A percentile compares a stretch with the other conserved stretches of the same genome.
These are phyloP conservation scores for Beta corolliflora DNA, from an alignment of 179 eudicot species.

Conservation along the genomic window DNA sequence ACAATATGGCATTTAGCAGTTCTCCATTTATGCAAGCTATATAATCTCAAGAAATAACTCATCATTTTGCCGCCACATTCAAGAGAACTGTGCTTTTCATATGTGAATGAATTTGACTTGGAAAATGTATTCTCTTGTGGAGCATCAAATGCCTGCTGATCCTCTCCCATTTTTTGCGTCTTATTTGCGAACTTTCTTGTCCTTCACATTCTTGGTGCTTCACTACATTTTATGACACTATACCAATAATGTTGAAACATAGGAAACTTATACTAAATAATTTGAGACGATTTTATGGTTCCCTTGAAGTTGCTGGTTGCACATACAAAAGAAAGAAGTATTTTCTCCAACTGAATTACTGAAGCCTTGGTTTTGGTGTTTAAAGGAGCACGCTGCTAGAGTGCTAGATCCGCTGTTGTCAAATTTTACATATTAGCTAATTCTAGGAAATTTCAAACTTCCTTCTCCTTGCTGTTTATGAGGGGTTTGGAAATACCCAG, in stretches of 20 bases:
- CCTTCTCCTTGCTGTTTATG: not conserved
- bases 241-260: not conserved
- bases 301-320: not conserved
- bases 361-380: not conserved
- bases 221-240: not conserved
- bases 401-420: not conserved
- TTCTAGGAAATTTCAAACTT: not conserved
- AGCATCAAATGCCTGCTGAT: constrained; percentile 4
- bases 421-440: not conserved
- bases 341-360: too few relatives aligned
- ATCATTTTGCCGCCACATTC: not conserved
- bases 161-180: not conserved
- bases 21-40: not conserved
- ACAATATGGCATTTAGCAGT: not conserved
- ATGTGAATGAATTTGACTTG: not conserved
- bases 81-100: not conserved
- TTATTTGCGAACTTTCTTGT: not conserved
- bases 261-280: not conserved
- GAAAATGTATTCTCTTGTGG: not conserved
- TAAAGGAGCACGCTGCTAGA: not conserved
- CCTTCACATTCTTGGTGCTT: not conserved
- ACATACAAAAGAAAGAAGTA: not conserved
- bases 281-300: not conserved
- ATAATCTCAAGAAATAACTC: not conserved
- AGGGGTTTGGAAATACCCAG: not conserved